Percentiles rank a stretch among this genome's conserved stretches.
Evolutionary conservation across 2,329 filamentous ascomycete species (phyloP).

Genomic region (Colletotrichum sp.): DNA sequence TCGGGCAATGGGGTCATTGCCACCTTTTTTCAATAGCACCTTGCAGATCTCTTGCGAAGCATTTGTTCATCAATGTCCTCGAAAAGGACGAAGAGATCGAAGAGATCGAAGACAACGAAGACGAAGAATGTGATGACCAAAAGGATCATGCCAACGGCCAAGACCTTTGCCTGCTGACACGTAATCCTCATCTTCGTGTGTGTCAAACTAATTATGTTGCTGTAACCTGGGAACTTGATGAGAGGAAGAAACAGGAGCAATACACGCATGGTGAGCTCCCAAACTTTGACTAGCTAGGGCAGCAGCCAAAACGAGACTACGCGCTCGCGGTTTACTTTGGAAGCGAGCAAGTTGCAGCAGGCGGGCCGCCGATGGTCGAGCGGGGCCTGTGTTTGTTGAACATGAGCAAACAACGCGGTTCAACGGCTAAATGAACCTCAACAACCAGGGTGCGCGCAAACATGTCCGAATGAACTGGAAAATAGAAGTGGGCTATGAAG

Average conservation of each 20-base stretch:
- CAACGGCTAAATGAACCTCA: background rate
- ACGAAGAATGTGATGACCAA: background rate
- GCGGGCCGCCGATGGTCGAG: background rate
- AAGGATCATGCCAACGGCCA: rapidly evolving
- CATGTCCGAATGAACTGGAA: background rate
- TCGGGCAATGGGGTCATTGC: background rate
- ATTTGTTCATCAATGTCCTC: background rate
- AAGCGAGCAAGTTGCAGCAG: background rate
- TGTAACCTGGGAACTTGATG: background rate
- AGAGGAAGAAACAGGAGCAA: background rate
- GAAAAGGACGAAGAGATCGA: background rate
- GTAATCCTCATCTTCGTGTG: background rate
- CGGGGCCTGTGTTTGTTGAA: background rate
- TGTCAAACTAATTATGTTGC: background rate
- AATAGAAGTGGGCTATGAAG: background rate
- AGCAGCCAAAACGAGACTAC: background rate
- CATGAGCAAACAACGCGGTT: background rate
- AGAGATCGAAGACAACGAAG: background rate
- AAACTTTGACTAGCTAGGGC: background rate
- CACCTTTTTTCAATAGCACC: background rate
- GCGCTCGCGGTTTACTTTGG: background rate
- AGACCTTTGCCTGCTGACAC: background rate
- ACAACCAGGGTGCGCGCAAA: background rate
- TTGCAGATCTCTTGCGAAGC: background rate
- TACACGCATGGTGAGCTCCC: background rate